A percentile compares a stretch with the other conserved stretches of the same genome.
Evolutionary conservation across 1,139 yeast species (phyloP).

Genomic region (Yamadazyma blattariae): DNA sequence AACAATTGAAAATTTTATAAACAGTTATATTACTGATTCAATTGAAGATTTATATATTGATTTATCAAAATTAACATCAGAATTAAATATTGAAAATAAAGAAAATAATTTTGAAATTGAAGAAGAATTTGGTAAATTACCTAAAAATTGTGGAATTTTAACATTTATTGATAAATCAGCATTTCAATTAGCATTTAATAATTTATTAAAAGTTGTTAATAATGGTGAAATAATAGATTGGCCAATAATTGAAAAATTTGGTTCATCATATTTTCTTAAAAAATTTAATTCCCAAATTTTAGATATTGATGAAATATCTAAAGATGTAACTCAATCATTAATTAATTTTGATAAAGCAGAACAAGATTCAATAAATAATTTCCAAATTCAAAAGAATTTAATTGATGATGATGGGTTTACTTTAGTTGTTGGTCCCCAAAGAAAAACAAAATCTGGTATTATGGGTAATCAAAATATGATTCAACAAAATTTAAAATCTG

Average conservation of each 20-base stretch:
- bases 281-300: constrained; percentile 32
- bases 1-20: constrained; percentile 49
- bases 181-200: constrained; percentile 59
- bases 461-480: constrained; percentile 54
- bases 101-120: too few species aligned
- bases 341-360: constrained; percentile 71
- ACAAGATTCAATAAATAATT: constrained; percentile 57
- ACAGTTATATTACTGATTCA: constrained; percentile 37
- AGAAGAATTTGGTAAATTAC: constrained; percentile 41
- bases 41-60: constrained; percentile 57
- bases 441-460: constrained; percentile 73
- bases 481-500: constrained; percentile 35
- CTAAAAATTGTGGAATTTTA: constrained; percentile 71
- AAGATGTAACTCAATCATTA: constrained; percentile 57
- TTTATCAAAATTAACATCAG: constrained; percentile 59
- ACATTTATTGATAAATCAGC: constrained; percentile 77
- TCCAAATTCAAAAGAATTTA: constrained; percentile 51
- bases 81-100: constrained; percentile 24
- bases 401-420: constrained; percentile 96
- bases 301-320: constrained; percentile 46
- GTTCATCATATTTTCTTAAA: constrained; percentile 28
- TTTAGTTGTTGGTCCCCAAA: constrained; percentile 79
- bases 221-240: constrained; percentile 23
- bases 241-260: constrained; percentile 28
- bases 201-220: constrained; percentile 50